Evolutionary conservation across 1,284 basidiomycete species (phyloP).

Genomic region (Cryptococcus sp.): DNA sequence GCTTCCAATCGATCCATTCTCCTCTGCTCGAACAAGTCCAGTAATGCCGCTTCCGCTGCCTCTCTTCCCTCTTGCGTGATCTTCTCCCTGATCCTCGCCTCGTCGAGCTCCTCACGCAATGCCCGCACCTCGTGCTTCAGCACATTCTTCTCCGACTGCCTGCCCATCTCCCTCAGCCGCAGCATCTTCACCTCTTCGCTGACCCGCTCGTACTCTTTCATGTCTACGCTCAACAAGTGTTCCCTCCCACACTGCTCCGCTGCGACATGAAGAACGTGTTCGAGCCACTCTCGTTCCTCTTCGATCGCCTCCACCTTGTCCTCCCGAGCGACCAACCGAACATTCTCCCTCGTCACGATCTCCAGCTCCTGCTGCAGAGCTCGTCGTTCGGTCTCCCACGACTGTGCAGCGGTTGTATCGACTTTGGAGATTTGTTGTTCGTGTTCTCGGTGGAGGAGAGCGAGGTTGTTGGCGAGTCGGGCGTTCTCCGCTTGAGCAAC

Average conservation of each 20-base stretch:
- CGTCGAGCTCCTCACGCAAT: neutral
- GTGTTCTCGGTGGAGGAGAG: neutral
- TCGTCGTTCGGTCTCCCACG: neutral
- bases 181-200: conserved; percentile 1
- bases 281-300: conserved; percentile 46
- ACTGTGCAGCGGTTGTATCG: conserved; percentile 50
- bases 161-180: neutral
- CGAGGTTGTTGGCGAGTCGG: neutral
- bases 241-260: conserved; percentile 4
- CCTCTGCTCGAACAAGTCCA: neutral
- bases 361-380: neutral
- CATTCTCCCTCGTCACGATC: neutral
- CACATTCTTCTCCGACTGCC: conserved; percentile 1
- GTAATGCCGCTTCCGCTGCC: neutral
- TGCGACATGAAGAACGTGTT: conserved; percentile 4
- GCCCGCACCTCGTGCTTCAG: conserved; percentile 3
- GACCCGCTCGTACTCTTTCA: neutral
- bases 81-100: no score
- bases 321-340: conserved; percentile 48
- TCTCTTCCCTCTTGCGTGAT: neutral
- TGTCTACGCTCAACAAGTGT: neutral
- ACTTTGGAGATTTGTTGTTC: conserved; percentile 55
- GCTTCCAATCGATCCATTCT: neutral
- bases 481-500: neutral
- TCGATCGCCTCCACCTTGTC: conserved; percentile 78